Percentiles rank a stretch among this genome's conserved stretches.
Evolutionary conservation across 108 stramenopile genomes (phyloP).

Genomic region (Discostella pseudostelligera): DNA sequence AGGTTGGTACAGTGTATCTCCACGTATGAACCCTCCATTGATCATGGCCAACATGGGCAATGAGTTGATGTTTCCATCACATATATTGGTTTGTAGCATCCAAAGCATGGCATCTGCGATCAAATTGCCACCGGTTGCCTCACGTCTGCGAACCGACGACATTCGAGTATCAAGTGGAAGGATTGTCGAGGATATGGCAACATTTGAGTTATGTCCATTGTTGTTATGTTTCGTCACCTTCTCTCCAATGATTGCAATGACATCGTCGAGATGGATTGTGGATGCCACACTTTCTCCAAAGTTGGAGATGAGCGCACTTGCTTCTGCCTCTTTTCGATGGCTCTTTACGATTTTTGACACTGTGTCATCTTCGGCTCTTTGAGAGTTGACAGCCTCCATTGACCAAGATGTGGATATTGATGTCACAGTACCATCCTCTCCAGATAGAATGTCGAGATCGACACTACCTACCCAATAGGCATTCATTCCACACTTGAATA

Average conservation of each 20-base stretch:
- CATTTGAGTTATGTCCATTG: background rate
- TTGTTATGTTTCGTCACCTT: too few relatives aligned
- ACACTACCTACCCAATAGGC: conserved; percentile 45
- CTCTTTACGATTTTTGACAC: conserved; percentile 26
- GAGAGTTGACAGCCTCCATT: conserved; percentile 30
- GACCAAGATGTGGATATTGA: conserved; percentile 41
- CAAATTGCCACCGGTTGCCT: conserved; percentile 39
- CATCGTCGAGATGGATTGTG: conserved; percentile 27
- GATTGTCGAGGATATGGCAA: background rate
- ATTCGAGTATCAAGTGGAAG: conserved; percentile 40
- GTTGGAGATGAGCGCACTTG: conserved; percentile 8
- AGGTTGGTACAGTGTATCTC: conserved; percentile 39
- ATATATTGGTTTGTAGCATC: conserved; percentile 21
- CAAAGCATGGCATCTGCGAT: conserved; percentile 46
- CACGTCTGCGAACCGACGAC: conserved; percentile 42
- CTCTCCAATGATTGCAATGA: conserved; percentile 23
- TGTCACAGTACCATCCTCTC: background rate
- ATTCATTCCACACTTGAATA: conserved; percentile 50
- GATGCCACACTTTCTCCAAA: conserved; percentile 35
- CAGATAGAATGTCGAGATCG: conserved; percentile 32
- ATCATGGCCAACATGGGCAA: conserved; percentile 43
- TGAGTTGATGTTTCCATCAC: background rate
- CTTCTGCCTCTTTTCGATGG: conserved; percentile 30
- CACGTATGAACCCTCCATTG: conserved; percentile 49
- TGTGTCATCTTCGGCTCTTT: conserved; percentile 10